These are phyloP conservation scores for Entophlyctis luteolus DNA, from an alignment of 192 early-diverging fungal species.

Conservation along the genomic window DNA sequence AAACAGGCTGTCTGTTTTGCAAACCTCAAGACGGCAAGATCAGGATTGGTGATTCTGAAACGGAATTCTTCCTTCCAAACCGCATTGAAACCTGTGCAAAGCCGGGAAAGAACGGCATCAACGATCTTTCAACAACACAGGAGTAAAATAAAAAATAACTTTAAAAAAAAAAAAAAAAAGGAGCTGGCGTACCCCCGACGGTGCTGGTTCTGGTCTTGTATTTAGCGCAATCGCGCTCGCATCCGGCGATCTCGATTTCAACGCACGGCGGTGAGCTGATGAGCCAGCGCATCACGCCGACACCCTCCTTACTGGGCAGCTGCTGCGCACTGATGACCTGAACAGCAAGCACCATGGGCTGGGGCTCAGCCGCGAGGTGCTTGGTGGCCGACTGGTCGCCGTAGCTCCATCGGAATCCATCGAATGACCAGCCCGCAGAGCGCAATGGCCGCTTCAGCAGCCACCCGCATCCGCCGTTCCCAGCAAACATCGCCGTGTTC, in stretches of 20 bases:
- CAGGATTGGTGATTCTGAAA: constrained; percentile 37
- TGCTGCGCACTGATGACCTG: constrained; percentile 69
- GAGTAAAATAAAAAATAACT: background rate
- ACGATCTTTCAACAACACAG: too few species aligned
- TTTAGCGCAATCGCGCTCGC: constrained; percentile 39
- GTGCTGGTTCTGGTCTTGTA: constrained; percentile 50
- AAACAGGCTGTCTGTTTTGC: too few species aligned
- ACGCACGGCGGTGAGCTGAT: constrained; percentile 53
- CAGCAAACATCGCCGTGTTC: constrained; percentile 77
- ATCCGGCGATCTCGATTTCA: constrained; percentile 52
- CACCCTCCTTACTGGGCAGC: constrained; percentile 58
- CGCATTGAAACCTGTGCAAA: constrained; percentile 51
- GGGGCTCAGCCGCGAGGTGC: too few species aligned
- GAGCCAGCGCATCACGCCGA: constrained; percentile 27
- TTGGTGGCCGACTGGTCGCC: too few species aligned
- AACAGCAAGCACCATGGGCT: constrained; percentile 3
- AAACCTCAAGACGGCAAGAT: constrained; percentile 48
- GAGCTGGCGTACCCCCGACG: constrained; percentile 47
- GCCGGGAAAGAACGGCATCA: too few species aligned
- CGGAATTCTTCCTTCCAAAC: constrained; percentile 47
- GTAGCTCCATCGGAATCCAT: too few species aligned
- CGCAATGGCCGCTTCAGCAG: constrained; percentile 76
- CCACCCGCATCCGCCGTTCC: constrained; percentile 73
- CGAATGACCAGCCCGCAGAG: too few species aligned
- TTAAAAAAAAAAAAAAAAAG: background rate